Conservation (phyloP, 768 basidiomycete species). For the Xerocomellus amylosporus region DNA sequence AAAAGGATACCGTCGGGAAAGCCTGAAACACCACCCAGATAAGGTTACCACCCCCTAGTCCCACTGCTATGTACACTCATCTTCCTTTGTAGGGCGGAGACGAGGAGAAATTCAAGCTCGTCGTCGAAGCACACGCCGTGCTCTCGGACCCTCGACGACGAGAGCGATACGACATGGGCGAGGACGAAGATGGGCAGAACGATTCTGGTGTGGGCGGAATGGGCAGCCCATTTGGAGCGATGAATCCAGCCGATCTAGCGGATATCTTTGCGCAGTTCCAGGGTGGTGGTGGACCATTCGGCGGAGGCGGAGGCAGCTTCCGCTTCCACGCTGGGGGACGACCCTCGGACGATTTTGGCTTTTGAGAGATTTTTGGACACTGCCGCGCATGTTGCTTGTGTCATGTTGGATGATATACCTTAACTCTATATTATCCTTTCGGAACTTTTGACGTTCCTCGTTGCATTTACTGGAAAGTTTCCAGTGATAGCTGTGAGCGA, state of each 20-base stretch:
- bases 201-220: constrained; percentile 41
- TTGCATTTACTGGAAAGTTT: no score
- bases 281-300: constrained; percentile 36
- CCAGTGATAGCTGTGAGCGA: neutral
- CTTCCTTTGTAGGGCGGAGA: constrained; percentile 67
- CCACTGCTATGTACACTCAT: constrained; percentile 3
- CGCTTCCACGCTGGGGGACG: constrained; percentile 23
- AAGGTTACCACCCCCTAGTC: constrained; percentile 46
- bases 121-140: constrained; percentile 77
- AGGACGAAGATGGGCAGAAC: constrained; percentile 70
- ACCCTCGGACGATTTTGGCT: constrained; percentile 15
- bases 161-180: constrained; percentile 76
- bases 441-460: neutral
- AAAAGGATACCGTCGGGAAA: constrained; percentile 88
- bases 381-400: neutral
- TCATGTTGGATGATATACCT: constrained; percentile 9
- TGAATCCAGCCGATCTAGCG: constrained; percentile 51
- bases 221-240: constrained; percentile 41
- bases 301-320: constrained; percentile 34
- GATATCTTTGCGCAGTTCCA: constrained; percentile 66
- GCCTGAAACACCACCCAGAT: constrained; percentile 81
- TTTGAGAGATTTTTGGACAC: constrained; percentile 8
- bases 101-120: constrained; percentile 94
- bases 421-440: neutral
- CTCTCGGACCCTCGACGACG: constrained; percentile 74